Percentiles rank a stretch among this genome's conserved stretches.
phyloP scores from a whole-genome alignment of 164 flowering plant genomes.

The Taxillus chinensis region DNA sequence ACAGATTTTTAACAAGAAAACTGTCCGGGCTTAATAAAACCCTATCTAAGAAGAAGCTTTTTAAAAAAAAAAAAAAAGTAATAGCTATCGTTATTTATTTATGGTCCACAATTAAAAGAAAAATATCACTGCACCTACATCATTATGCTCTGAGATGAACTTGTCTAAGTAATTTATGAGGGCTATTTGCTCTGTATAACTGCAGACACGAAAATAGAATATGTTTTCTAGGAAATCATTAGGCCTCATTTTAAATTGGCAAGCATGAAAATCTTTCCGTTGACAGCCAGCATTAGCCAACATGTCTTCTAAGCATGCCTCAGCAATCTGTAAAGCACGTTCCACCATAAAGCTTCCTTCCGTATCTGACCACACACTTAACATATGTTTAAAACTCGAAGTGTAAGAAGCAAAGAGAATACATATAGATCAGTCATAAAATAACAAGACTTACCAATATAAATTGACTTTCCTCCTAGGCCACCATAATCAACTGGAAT shows the following conservation, averaged over 20 bases:
- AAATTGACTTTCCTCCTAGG: slow-evolving; percentile 82
- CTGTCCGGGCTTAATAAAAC: no score
- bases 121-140: slow-evolving; percentile 41
- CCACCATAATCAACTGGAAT: slow-evolving; percentile 85
- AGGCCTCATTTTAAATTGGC: slow-evolving; percentile 33
- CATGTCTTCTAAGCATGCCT: slow-evolving; percentile 64
- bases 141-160: slow-evolving; percentile 71
- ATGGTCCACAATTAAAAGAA: background rate
- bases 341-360: slow-evolving; percentile 98
- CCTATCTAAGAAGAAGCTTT: no score
- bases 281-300: slow-evolving; percentile 19
- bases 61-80: background rate
- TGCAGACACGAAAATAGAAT: slow-evolving; percentile 79
- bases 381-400: background rate
- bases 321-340: slow-evolving; percentile 83
- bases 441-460: slow-evolving; percentile 45
- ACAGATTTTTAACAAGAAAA: no score
- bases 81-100: background rate
- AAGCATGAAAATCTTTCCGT: slow-evolving; percentile 25
- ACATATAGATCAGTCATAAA: slow-evolving; percentile 2
- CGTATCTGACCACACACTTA: slow-evolving; percentile 45
- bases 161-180: slow-evolving; percentile 70
- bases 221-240: slow-evolving; percentile 61
- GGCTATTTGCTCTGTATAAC: slow-evolving; percentile 87
- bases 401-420: background rate